A percentile compares a stretch with the other conserved stretches of the same genome.
These are phyloP conservation scores for Cladosporium sp. DNA, from an alignment of 2,329 filamentous ascomycete species.

Conservation along the genomic window DNA sequence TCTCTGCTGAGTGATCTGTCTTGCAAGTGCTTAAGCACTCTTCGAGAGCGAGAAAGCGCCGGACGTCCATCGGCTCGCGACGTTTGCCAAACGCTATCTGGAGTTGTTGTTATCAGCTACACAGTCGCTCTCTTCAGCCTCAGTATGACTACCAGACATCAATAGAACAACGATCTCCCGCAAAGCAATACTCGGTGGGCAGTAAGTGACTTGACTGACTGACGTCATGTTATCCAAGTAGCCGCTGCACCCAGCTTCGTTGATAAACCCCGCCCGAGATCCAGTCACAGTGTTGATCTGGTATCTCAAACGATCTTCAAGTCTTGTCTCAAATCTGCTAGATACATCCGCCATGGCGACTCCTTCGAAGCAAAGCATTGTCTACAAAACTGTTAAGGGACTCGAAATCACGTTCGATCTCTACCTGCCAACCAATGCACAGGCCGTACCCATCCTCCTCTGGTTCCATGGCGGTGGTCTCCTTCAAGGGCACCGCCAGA, in stretches of 20 bases:
- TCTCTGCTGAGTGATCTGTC: too few relatives aligned
- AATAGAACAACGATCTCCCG: neutral
- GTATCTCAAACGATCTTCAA: neutral
- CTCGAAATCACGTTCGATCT: constrained; percentile 30
- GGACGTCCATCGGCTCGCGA: neutral
- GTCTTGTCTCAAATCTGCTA: neutral
- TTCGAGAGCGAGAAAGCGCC: neutral
- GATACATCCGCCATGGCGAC: constrained; percentile 18
- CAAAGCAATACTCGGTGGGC: too few relatives aligned
- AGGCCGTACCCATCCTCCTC: constrained; percentile 28
- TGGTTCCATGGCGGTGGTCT: constrained; percentile 36
- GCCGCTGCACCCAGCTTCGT: neutral
- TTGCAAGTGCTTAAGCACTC: neutral
- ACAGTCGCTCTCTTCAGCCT: neutral
- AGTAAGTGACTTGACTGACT: neutral
- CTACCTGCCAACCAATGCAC: constrained; percentile 26
- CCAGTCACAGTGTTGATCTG: neutral
- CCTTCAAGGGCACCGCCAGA: constrained; percentile 33
- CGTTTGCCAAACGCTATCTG: neutral
- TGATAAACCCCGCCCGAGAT: neutral
- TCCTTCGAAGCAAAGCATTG: constrained; percentile 21
- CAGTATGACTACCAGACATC: neutral
- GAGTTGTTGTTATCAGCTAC: neutral
- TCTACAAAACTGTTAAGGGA: constrained; percentile 27
- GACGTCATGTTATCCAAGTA: neutral